Evolutionary conservation across 805 yeast genomes (phyloP).

Genomic region (Yarrowia sp.): DNA sequence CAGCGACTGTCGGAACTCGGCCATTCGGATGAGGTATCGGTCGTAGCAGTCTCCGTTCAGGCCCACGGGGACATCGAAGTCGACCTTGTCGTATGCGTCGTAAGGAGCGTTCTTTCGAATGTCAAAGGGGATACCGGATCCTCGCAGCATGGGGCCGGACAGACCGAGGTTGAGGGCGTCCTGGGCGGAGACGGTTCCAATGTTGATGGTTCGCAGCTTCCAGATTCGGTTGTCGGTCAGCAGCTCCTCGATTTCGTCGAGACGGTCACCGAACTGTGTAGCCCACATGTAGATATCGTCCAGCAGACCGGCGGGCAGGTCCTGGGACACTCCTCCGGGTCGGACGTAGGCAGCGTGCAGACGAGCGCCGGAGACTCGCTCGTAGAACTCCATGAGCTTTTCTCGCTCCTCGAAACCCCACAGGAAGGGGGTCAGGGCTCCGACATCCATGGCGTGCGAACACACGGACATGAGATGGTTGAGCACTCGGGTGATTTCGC

Average conservation of each 20-base stretch:
- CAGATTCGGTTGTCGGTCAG: conserved; percentile 90
- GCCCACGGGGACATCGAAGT: conserved; percentile 88
- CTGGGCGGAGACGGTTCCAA: conserved; percentile 83
- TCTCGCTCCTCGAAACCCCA: conserved; percentile 97
- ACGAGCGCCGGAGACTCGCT: conserved; percentile 89
- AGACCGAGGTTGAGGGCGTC: conserved; percentile 83
- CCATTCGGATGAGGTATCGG: conserved; percentile 86
- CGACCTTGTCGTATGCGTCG: conserved; percentile 86
- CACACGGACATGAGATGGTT: conserved; percentile 87
- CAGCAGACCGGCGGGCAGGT: conserved; percentile 81
- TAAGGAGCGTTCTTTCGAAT: conserved; percentile 86
- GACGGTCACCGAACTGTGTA: conserved; percentile 90
- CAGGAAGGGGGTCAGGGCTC: conserved; percentile 89
- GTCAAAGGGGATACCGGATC: conserved; percentile 88
- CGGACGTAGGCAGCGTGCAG: conserved; percentile 86
- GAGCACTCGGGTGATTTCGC: conserved; percentile 82
- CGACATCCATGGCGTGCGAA: conserved; percentile 93
- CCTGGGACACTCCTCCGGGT: conserved; percentile 93
- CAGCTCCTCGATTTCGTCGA: conserved; percentile 89
- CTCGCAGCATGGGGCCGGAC: conserved; percentile 89
- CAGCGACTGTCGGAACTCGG: conserved; percentile 88
- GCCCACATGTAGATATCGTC: conserved; percentile 97
- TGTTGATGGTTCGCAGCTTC: conserved; percentile 83
- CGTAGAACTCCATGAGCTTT: conserved; percentile 90
- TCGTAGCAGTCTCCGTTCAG: conserved; percentile 90